phyloP scores from a whole-genome alignment of 1,139 yeast species.

The Blastobotrys aristatus region DNA sequence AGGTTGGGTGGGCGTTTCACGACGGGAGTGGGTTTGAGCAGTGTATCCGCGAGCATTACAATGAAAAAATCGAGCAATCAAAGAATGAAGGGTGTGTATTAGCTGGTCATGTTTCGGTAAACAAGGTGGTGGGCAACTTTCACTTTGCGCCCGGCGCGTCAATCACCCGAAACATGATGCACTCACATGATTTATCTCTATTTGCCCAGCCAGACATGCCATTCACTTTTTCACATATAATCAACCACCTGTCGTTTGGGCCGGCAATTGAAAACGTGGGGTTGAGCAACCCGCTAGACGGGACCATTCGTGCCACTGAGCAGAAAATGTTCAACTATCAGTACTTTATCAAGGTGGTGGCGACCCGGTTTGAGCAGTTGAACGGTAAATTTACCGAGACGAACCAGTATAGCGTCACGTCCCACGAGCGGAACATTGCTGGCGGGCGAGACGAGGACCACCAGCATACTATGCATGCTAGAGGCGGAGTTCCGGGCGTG shows the following conservation, averaged over 20 bases:
- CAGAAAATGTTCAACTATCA: slow-evolving; percentile 62
- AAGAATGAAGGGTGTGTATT: slow-evolving; percentile 84
- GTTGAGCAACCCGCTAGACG: slow-evolving; percentile 63
- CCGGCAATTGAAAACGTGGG: slow-evolving; percentile 39
- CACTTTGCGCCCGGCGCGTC: slow-evolving; percentile 95
- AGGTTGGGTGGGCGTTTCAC: slow-evolving; percentile 76
- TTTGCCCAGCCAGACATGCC: slow-evolving; percentile 51
- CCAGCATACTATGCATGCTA: slow-evolving; percentile 75
- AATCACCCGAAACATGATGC: slow-evolving; percentile 48
- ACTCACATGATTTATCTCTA: slow-evolving; percentile 79
- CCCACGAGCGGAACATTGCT: slow-evolving; percentile 73
- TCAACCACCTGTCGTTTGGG: slow-evolving; percentile 84
- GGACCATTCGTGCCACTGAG: slow-evolving; percentile 39
- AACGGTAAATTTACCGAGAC: slow-evolving; percentile 58
- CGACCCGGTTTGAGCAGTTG: slow-evolving; percentile 75
- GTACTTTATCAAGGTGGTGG: slow-evolving; percentile 84
- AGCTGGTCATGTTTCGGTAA: slow-evolving; percentile 70
- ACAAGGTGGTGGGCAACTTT: slow-evolving; percentile 82
- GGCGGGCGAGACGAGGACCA: slow-evolving; percentile 94
- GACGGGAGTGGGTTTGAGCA: slow-evolving; percentile 85
- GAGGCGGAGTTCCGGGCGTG: slow-evolving; percentile 90
- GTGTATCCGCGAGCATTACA: slow-evolving; percentile 88
- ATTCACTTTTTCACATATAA: slow-evolving; percentile 60
- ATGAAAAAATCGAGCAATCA: slow-evolving; percentile 50
- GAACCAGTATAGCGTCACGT: slow-evolving; percentile 87